A percentile compares a stretch with the other conserved stretches of the same genome.
Conservation (phyloP, 2,329 filamentous ascomycete genomes). For the Colletotrichum caudatum region DNA sequence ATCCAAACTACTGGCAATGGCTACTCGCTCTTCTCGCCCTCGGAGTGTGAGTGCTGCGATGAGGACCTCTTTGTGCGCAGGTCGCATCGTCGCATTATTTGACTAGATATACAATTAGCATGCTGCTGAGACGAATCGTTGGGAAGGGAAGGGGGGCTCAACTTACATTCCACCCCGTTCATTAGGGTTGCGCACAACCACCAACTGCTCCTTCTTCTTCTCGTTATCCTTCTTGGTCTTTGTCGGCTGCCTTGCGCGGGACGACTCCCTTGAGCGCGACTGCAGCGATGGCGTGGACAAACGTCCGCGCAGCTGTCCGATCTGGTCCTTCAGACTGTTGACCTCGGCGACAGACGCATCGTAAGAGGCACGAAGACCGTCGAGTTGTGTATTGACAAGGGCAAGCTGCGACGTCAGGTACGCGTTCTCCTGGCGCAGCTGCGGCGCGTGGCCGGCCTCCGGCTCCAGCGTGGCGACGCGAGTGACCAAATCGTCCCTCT, state of each 20-base stretch:
- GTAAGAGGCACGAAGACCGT: constrained; percentile 36
- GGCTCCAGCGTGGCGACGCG: constrained; percentile 28
- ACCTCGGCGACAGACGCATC: constrained; percentile 37
- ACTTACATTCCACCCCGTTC: constrained; percentile 42
- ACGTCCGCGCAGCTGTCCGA: constrained; percentile 33
- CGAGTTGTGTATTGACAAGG: constrained; percentile 38
- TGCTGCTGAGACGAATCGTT: neutral
- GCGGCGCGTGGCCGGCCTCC: constrained; percentile 30
- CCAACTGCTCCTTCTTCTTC: constrained; percentile 42
- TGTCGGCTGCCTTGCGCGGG: constrained; percentile 24
- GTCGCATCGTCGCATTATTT: constrained; percentile 41
- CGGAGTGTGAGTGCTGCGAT: constrained; percentile 30
- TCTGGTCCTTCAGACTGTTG: constrained; percentile 35
- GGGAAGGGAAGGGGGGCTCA: neutral
- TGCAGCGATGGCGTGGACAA: constrained; percentile 33
- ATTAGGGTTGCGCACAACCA: constrained; percentile 40
- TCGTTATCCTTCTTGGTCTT: constrained; percentile 39
- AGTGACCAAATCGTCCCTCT: constrained; percentile 36
- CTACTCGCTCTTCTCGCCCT: constrained; percentile 38
- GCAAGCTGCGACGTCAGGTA: constrained; percentile 34
- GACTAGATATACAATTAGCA: constrained; percentile 34
- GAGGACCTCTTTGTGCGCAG: constrained; percentile 34
- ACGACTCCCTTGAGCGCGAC: constrained; percentile 28
- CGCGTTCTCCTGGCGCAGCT: constrained; percentile 38
- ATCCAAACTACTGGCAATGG: neutral